phyloP scores from a whole-genome alignment of 1,284 basidiomycete species.

The Paramarasmius palmivorus region DNA sequence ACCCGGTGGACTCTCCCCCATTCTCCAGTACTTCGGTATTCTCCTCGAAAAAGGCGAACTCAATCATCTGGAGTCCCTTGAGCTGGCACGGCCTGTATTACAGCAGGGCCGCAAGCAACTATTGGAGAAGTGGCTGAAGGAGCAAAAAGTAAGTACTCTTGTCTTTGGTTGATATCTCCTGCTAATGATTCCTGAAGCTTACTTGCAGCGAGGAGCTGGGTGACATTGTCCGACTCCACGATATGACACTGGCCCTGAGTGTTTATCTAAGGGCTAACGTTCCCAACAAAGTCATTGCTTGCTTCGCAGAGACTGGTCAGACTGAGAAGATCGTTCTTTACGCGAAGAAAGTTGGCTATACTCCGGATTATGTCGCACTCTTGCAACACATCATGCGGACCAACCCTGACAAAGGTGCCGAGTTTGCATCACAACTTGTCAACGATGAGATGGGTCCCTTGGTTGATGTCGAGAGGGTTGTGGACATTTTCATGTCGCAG shows the following conservation, averaged over 20 bases:
- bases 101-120: conserved; percentile 97
- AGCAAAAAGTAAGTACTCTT: conserved; percentile 83
- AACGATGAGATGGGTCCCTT: conserved; percentile 93
- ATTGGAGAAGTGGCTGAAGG: conserved; percentile 99
- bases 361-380: conserved; percentile 93
- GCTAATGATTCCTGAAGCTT: conserved; percentile 52
- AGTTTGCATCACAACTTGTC: conserved; percentile 94
- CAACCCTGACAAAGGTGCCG: conserved; percentile 97
- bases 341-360: conserved; percentile 96
- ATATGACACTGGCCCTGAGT: conserved; percentile 98
- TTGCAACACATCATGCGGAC: conserved; percentile 97
- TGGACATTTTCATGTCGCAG: conserved; percentile 99
- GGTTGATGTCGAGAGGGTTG: conserved; percentile 92
- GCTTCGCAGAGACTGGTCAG: conserved; percentile 99
- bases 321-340: conserved; percentile 99
- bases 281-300: conserved; percentile 98
- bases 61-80: conserved; percentile 95
- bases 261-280: conserved; percentile 98
- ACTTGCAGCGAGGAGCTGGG: conserved; percentile 99
- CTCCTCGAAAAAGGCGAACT: conserved; percentile 97
- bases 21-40: conserved; percentile 98
- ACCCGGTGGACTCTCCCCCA: conserved; percentile 91
- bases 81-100: conserved; percentile 94
- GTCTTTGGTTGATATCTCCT: background rate
- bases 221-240: conserved; percentile 93